Base-by-base conservation (phyloP, 441 rosid genomes). In the Omphalea diandra region DNA sequence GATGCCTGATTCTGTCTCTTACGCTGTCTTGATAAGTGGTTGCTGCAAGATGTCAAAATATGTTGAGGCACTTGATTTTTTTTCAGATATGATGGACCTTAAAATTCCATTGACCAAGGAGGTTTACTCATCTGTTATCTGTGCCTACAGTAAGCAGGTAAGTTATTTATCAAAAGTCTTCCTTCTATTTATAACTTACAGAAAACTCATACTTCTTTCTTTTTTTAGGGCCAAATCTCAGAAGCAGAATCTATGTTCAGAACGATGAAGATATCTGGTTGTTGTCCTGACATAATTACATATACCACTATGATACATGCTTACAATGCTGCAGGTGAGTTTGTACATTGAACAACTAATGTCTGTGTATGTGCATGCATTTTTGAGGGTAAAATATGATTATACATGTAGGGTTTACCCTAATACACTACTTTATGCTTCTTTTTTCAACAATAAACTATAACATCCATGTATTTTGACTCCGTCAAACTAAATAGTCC, bases 291-390 rank as follows among this genome's bases (percentile, higher is more conserved):
- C 83, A 84, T 86, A 71, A 79, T 94, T 44, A 79, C 95, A 29
- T 91, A 90, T 81, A 91, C 98, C n/a, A 80, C 90, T 55, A 86
- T 91, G 95, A 80, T 94, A 40, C 93, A 86, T 81, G 88, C 86
- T 43, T 91, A 88, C 75, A 83, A 77, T 85, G 85, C 87, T 71
- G 80, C 88, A 53, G 93, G 98, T 88, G 54, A 58, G 83, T 68
- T 69, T 65, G 38, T 55, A 62, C 38, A 18, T 46, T 63, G 46
- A 69, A 65, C 38, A 47, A 55, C 55, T 35, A 17, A 33, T 41
- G 65, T 44, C 9, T 52, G 31, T 20, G 5, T n/a, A n/a, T n/a
- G n/a, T n/a, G n/a, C n/a, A n/a, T 63, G 6, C 7, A 24, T 7
- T 49, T 7, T n/a, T n/a, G n/a, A n/a, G n/a, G n/a, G n/a, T n/a